Base-by-base conservation (phyloP, 2,329 filamentous ascomycete species). In the Fusarium sp. region DNA sequence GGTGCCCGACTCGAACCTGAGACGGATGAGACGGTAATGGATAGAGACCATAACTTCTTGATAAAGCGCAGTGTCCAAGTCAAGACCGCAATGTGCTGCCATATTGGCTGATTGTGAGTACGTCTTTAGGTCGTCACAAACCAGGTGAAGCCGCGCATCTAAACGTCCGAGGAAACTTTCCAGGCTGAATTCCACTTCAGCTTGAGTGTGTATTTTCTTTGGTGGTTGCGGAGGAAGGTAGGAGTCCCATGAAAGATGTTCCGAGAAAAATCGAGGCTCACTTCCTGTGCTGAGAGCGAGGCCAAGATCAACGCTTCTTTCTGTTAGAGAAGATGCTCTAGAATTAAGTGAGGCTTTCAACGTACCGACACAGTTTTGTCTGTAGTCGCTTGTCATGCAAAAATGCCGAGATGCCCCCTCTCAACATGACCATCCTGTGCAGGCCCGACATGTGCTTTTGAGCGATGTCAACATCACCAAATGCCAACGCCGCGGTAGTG, bases 81-180 rank as follows among this genome's bases (percentile, higher is more conserved):
- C 33, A 6, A 57, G 22, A 22, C 16, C 22, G 9, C 22, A 12
- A 2, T n/a, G 16, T 12, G 53, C 22, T n/a, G 53, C 53, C 2
- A 36, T 36, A 1, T 57, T 57, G 9, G 31, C 33, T n/a, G 33
- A 8, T 36, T 33, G 53, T 10, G 31, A 36, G n/a, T n/a, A 57
- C 5, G 16, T 4, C 10, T 24, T 20, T 4, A 57, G 6, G 22
- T 57, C 53, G 9, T 24, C 20, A 33, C 53, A 57, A 27, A 57
- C 53, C 1, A 22, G 8, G 5, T 16, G 16, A 3, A 38, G 22
- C 9, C 53, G 33, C 16, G 33, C 1, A 10, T 57, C 53, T 12
- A 57, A 35, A 17, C 31, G 2, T 3, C 0, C 5, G 2, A 27
- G 33, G 6, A 57, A 36, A 1, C 3, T 14, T 1, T 3, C 2